Base-by-base conservation (phyloP, 2,329 filamentous ascomycete species). In the Purpureocillium takamizusanense region DNA sequence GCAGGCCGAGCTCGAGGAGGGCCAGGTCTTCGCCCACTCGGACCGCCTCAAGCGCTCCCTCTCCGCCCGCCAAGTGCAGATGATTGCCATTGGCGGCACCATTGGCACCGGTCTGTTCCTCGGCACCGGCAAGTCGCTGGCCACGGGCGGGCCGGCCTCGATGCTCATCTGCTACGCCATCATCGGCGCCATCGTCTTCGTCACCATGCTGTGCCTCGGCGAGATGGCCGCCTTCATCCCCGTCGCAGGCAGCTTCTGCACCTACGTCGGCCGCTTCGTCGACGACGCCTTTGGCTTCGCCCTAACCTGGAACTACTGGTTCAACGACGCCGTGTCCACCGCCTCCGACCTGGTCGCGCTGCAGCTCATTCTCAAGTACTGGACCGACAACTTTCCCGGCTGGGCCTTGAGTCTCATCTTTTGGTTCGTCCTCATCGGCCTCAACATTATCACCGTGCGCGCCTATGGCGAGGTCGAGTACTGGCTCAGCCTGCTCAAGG, bases 341-440 rank as follows among this genome's bases (percentile, higher is more conserved):
- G 78, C 77, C 0, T 64, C 75, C 0, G 78, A 83, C 56, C 57
- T 82, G 18, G 73, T 81, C 15, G 59, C 59, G 1, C 43, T 62
- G 18, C 59, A 62, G 69, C 57, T 82, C 2, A 51, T 82, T 2
- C 56, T 81, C 37, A 57, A 76, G 35, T 81, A 77, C 51, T 82
- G 78, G 77, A 72, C 28, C n/a, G 67, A 74, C 33, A 67, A 70
- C 42, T 76, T 83, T 37, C 78, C 78, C 0, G 76, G 76, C 2
- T 81, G 76, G 68, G 78, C 70, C 0, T 60, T 81, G 33, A 78
- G 74, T 47, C 51, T 81, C 37, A 77, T 81, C 25, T 78, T 81
- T 46, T 72, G 76, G 62, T 61, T 70, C 6, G 54, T 77, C 3
- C 54, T 80, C 28, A 68, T 81, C 8, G 59, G 51, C 0, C 51